Base-by-base conservation (phyloP, 2,329 filamentous ascomycete species). In the Aspergillus neoniger region DNA sequence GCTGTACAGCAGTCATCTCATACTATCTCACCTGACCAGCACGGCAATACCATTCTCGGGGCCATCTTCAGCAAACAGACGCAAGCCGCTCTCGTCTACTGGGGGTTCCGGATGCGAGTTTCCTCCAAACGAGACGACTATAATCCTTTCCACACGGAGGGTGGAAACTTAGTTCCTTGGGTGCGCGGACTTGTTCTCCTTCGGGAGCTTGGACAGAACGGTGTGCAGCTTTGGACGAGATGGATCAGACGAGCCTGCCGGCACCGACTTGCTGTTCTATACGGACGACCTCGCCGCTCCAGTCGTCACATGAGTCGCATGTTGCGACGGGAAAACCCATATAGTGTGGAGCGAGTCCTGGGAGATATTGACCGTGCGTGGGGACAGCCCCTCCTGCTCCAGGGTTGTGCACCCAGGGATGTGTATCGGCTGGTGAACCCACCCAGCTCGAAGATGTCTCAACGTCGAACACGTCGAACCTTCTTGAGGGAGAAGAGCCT, bases 81-180 rank as follows among this genome's bases (percentile, higher is more conserved):
- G 60, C 82, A 83, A 69, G 73, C 74, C 51, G 79, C 79, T 10
- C 76, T 85, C 41, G 74, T 85, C 12, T 70, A 76, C 49, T 84
- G 82, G 81, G 80, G 81, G 2, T 84, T 85, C 66, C 75, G 61
- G 47, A 63, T 69, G 43, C 67, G 69, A 14, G 67, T 75, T 30
- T 67, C 68, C 15, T 54, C 63, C 15, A 61, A 70, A 7, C 61
- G 54, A 10, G 61, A 63, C 48, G 61, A 49, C n/a, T 67, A 66
- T 32, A 66, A 68, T 48, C 51, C 64, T 3, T 63, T 69, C 25
- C 67, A 58, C n/a, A 28, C 39, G 9, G 49, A 63, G 0, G 64
- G 63, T 2, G 64, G 70, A 10, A 66, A 60, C n/a, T 67, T 77
- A 5, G 67, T 77, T 19, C 71, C 72, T 8, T 80, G 75, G 74